Conservation (phyloP, 352 stramenopile genomes). For the Ophiocytium majus region DNA sequence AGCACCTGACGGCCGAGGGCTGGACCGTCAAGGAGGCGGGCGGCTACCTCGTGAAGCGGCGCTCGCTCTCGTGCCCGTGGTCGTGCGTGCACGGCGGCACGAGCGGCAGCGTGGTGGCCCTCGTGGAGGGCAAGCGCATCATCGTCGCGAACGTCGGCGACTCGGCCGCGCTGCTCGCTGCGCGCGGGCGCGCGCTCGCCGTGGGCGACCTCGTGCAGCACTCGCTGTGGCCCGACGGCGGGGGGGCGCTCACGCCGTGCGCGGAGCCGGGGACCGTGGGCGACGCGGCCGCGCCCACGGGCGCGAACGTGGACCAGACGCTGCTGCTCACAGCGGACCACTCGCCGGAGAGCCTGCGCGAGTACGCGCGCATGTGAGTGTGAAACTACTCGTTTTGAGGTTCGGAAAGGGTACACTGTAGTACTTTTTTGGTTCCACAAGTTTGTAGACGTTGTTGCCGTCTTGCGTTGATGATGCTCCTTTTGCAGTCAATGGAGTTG, state of each 20-base stretch:
- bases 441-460: no score
- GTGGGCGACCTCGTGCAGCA: conserved; percentile 34
- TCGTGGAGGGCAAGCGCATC: conserved; percentile 61
- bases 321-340: conserved; percentile 70
- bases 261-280: conserved; percentile 39
- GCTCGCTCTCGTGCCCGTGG: conserved; percentile 42
- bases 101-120: conserved; percentile 73
- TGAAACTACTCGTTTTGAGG: no score
- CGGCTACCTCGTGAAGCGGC: conserved; percentile 52
- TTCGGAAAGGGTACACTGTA: no score
- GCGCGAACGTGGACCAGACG: conserved; percentile 23
- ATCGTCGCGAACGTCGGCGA: conserved; percentile 51
- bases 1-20: conserved; percentile 36
- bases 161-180: conserved; percentile 38
- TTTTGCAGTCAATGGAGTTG: no score
- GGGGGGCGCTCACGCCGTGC: conserved; percentile 27
- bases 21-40: conserved; percentile 55
- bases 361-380: conserved; percentile 68
- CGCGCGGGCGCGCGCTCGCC: conserved; percentile 22
- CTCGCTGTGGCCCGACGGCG: conserved; percentile 41
- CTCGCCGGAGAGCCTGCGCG: conserved; percentile 68
- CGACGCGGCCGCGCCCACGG: conserved; percentile 10
- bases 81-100: conserved; percentile 79
- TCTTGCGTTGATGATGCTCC: no score
- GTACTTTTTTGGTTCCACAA: no score